These are phyloP conservation scores for Beauveria scarabaeidicola DNA, from an alignment of 2,329 filamentous ascomycete species.

Conservation along the genomic window DNA sequence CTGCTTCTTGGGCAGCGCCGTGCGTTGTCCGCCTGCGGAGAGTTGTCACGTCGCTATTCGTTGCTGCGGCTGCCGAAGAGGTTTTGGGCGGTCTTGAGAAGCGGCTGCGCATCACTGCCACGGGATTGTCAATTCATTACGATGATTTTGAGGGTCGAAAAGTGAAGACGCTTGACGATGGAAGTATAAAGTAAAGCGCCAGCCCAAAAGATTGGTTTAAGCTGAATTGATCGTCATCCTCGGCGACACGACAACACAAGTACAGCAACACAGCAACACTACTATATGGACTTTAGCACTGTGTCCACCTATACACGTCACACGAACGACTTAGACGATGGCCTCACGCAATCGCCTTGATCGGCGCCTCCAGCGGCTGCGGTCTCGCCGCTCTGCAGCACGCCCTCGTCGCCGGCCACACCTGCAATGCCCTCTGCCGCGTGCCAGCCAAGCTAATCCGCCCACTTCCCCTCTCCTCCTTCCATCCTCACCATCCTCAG, in stretches of 20 bases:
- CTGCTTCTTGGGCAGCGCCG: too few relatives aligned
- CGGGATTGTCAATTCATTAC: not conserved
- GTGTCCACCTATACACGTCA: not conserved
- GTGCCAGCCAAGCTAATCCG: slow-evolving; percentile 30
- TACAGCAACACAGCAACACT: too few relatives aligned
- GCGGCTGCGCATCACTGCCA: too few relatives aligned
- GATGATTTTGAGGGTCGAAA: too few relatives aligned
- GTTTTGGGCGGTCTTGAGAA: too few relatives aligned
- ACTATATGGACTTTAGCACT: not conserved
- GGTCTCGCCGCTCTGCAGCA: slow-evolving; percentile 29
- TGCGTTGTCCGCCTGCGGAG: not conserved
- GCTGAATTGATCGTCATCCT: too few relatives aligned
- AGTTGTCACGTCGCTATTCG: not conserved
- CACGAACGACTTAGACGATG: not conserved
- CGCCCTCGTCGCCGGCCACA: slow-evolving; percentile 28
- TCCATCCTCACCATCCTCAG: slow-evolving; percentile 37
- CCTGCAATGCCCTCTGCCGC: slow-evolving; percentile 33
- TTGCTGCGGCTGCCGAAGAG: not conserved
- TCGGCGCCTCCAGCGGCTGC: slow-evolving; percentile 35
- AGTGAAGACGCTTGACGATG: too few relatives aligned
- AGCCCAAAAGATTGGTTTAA: too few relatives aligned
- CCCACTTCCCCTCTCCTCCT: slow-evolving; percentile 21
- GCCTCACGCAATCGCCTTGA: slow-evolving; percentile 23
- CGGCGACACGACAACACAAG: too few relatives aligned
- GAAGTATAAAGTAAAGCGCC: too few relatives aligned